A percentile compares a stretch with the other conserved stretches of the same genome.
phyloP scores from a whole-genome alignment of 2,329 filamentous ascomycete genomes.

The Fusarium brachygibbosum region DNA sequence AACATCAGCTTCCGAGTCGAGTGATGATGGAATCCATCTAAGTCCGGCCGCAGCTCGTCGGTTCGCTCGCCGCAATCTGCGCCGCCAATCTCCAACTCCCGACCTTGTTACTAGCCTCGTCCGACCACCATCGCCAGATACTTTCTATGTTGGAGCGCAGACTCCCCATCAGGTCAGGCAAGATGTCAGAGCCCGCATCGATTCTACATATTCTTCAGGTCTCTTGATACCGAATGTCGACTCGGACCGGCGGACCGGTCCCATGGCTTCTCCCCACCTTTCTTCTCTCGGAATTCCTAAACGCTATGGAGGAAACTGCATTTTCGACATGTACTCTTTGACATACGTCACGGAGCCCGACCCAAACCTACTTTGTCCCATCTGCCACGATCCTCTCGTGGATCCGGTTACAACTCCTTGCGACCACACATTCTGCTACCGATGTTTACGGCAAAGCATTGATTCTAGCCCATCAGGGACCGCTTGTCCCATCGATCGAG shows the following conservation, averaged over 20 bases:
- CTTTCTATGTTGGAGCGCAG: slow-evolving; percentile 51
- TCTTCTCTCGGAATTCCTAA: slow-evolving; percentile 58
- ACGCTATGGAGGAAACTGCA: slow-evolving; percentile 54
- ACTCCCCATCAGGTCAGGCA: slow-evolving; percentile 44
- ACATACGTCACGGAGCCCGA: slow-evolving; percentile 61
- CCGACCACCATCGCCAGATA: slow-evolving; percentile 56
- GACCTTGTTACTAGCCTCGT: slow-evolving; percentile 58
- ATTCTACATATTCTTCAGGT: slow-evolving; percentile 31
- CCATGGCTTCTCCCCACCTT: slow-evolving; percentile 54
- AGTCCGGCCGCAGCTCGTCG: slow-evolving; percentile 54
- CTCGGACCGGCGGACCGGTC: slow-evolving; percentile 52
- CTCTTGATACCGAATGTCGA: slow-evolving; percentile 42
- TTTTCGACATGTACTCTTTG: slow-evolving; percentile 62
- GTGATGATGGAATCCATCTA: slow-evolving; percentile 54
- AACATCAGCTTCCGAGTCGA: slow-evolving; percentile 53
- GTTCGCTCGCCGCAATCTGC: slow-evolving; percentile 55
- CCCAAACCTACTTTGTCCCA: slow-evolving; percentile 64
- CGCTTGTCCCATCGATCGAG: slow-evolving; percentile 72
- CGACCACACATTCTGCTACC: slow-evolving; percentile 74
- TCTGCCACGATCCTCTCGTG: slow-evolving; percentile 72
- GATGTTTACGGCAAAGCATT: slow-evolving; percentile 64
- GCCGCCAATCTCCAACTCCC: slow-evolving; percentile 54
- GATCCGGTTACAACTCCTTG: slow-evolving; percentile 72
- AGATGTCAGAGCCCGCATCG: slow-evolving; percentile 32
- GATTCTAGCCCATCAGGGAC: slow-evolving; percentile 57